Base-by-base conservation (phyloP, 2,329 filamentous ascomycete species). In the Paecilomyces variotii region DNA sequence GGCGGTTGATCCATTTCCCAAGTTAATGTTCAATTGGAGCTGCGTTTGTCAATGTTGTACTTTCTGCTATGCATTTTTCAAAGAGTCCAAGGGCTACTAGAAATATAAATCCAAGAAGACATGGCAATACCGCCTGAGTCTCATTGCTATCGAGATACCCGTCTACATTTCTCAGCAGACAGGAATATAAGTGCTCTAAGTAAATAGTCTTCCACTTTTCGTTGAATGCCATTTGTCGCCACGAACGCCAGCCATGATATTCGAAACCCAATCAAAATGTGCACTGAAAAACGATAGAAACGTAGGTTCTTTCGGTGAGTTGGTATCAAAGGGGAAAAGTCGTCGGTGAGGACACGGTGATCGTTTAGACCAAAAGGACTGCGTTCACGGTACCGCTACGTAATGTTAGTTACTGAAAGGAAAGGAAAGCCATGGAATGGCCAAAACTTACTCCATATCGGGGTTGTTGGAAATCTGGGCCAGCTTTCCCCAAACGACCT, bases 401-500 rank as follows among this genome's bases (percentile, higher is more conserved):
- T 25, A 32, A 28, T 2, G 34, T 12, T 19, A 45, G 39, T 19
- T 1, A 19, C 19, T 4, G 7, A 2, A n/a, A 19, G 7, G 39
- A 45, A 14, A 27, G 10, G 1, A 56, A 7, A 54, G 57, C 27
- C 45, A 56, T 49, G 7, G n/a, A 56, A 52, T 50, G 19, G 7
- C 55, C 55, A 19, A 49, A 9, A 45, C 12, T 3, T 5, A 54
- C 67, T 87, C 84, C 63, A 84, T 85, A 70, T 86, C 84, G 32
- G 71, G 71, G 54, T 68, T 75, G 62, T 72, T 78, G 56, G 74
- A 82, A 55, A 90, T 81, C 74, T 91, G 88, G 6, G 89, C 89
- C 77, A 87, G 94, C 65, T 90, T 82, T 66, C 90, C 91, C 92
- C 92, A 97, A 5, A 93, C 90, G 7, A 96, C 90, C 78, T 97